A percentile compares a stretch with the other conserved stretches of the same genome.
Conservation (phyloP, 768 basidiomycete species). For the Coprinellus micaceus region DNA sequence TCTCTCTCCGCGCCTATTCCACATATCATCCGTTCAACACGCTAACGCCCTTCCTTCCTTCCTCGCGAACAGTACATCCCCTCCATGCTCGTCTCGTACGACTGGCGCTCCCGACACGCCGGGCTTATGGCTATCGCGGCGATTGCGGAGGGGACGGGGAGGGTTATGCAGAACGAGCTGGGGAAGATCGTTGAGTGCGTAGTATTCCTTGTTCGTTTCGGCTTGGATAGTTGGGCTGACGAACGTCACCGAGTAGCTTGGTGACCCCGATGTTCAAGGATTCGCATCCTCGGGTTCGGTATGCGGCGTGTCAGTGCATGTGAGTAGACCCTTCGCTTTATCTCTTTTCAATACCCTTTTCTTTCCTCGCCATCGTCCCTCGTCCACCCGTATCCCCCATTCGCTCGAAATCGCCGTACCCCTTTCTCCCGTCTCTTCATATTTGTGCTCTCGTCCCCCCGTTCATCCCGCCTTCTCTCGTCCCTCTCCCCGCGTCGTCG, state of each 20-base stretch:
- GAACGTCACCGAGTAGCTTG: constrained; percentile 45
- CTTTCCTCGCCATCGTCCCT: constrained; percentile 7
- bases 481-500: no score
- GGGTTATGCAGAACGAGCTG: constrained; percentile 79
- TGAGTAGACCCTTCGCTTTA: constrained; percentile 35
- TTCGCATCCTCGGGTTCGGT: constrained; percentile 68
- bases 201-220: neutral
- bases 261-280: constrained; percentile 78
- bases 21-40: neutral
- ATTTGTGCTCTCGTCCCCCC: no score
- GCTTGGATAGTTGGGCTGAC: no score
- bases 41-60: no score
- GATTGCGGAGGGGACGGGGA: constrained; percentile 80
- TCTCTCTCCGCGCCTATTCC: no score
- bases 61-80: constrained; percentile 77
- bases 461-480: no score
- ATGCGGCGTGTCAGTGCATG: constrained; percentile 87
- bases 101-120: constrained; percentile 84
- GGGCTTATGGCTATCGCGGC: constrained; percentile 85
- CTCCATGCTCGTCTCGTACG: constrained; percentile 73
- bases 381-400: no score
- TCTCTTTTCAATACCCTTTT: neutral
- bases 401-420: no score
- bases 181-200: constrained; percentile 78
- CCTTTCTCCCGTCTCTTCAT: no score